Base-by-base conservation (phyloP, 2,329 filamentous ascomycete species). In the Sarocladium strictum region DNA sequence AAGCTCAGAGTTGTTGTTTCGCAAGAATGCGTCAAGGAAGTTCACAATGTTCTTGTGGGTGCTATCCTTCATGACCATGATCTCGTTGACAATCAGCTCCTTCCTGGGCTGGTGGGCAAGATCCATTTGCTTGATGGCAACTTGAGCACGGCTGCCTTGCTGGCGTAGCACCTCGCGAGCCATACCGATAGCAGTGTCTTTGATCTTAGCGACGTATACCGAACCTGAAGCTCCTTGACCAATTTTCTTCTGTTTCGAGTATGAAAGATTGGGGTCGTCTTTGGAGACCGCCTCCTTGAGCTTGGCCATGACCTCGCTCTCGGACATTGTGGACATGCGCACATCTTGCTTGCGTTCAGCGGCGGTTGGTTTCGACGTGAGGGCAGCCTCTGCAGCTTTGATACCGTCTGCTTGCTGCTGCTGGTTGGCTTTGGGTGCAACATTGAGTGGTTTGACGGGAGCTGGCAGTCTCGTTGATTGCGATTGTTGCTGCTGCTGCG, bases 101-200 rank as follows among this genome's bases (percentile, higher is more conserved):
- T 99, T 99, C 56, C 94, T 83, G 49, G 94, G 94, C 71, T 99
- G 94, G 67, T 96, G 94, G 52, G 93, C 90, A 55, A 99, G 82
- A 74, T 99, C 94, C 94, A 99, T 99, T 75, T 99, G 94, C 76
- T 99, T 99, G 69, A 99, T 99, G 40, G 94, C 94, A 58, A 99
- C 94, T 68, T 97, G 90, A 51, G 90, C 90, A 59, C 89, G 84
- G 52, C 83, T 78, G 12, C 91, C 92, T 65, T 95, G 87, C 60
- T 86, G 84, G 40, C 88, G 84, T 58, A 96, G 80, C 33, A 97
- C 75, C 53, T 90, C 84, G 57, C 86, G 83, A 21, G 93, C 93
- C 60, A 89, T 83, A n/a, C 91, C 95, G n/a, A 84, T 80, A 2
- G 93, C 89, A 55, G 81, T 86, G 66, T 96, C 89, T 70, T 94